Evolutionary conservation across 2,329 filamentous ascomycete genomes (phyloP).

Genomic region (Hortaea sp.): DNA sequence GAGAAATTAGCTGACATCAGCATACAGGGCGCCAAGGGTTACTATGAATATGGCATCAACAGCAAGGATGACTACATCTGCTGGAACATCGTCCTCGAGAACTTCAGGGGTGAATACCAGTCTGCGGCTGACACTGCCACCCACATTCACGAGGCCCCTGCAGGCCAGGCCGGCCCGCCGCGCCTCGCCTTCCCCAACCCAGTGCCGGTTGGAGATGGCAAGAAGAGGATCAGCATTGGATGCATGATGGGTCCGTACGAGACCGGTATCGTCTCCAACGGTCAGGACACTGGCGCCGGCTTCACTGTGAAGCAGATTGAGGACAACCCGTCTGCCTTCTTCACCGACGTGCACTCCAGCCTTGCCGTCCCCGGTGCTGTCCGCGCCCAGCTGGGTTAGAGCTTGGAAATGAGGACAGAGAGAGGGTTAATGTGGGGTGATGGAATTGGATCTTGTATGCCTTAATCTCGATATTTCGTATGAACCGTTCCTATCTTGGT

Average conservation of each 20-base stretch:
- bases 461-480: too few relatives aligned
- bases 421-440: too few relatives aligned
- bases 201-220: slow-evolving; percentile 23
- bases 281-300: slow-evolving; percentile 35
- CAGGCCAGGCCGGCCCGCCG: slow-evolving; percentile 41
- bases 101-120: slow-evolving; percentile 41
- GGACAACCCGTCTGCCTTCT: slow-evolving; percentile 41
- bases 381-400: slow-evolving; percentile 37
- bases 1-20: slow-evolving; percentile 21
- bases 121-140: slow-evolving; percentile 44
- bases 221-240: slow-evolving; percentile 28
- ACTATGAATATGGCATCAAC: slow-evolving; percentile 47
- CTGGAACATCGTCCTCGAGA: slow-evolving; percentile 42
- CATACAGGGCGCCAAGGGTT: slow-evolving; percentile 36
- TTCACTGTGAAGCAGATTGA: slow-evolving; percentile 45
- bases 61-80: slow-evolving; percentile 34
- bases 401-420: background rate
- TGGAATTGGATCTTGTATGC: too few relatives aligned
- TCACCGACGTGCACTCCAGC: slow-evolving; percentile 44
- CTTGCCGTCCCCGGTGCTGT: slow-evolving; percentile 42
- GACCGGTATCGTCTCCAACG: slow-evolving; percentile 31
- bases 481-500: too few relatives aligned
- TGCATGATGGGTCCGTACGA: slow-evolving; percentile 36
- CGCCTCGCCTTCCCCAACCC: slow-evolving; percentile 45
- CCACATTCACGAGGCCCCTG: slow-evolving; percentile 43